These are phyloP conservation scores for Haplographium delicatum DNA, from an alignment of 495 filamentous ascomycete genomes.

Conservation along the genomic window DNA sequence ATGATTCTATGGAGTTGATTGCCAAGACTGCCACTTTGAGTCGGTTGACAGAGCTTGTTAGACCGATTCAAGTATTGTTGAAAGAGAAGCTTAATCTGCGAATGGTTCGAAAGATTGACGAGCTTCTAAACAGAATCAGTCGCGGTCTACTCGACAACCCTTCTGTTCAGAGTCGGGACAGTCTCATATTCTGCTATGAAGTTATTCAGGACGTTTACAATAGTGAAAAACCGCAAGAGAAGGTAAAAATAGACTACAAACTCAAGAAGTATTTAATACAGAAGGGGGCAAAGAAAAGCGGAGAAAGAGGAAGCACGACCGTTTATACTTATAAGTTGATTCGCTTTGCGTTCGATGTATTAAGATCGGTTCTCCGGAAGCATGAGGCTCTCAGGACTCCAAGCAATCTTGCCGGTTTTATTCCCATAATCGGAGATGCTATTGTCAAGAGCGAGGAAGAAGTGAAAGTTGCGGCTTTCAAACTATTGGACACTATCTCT, in stretches of 20 bases:
- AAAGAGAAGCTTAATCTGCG: conserved; percentile 74
- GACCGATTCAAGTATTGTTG: conserved; percentile 70
- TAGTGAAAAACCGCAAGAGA: conserved; percentile 38
- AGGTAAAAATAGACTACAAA: conserved; percentile 48
- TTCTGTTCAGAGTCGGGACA: conserved; percentile 64
- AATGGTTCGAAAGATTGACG: conserved; percentile 83
- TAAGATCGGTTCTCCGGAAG: conserved; percentile 76
- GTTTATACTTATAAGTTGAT: conserved; percentile 79
- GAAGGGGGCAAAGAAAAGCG: conserved; percentile 65
- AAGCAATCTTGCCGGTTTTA: conserved; percentile 72
- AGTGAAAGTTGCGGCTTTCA: conserved; percentile 77
- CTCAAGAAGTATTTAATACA: conserved; percentile 72
- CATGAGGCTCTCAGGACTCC: conserved; percentile 72
- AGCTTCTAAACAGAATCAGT: conserved; percentile 76
- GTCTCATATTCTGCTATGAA: conserved; percentile 90
- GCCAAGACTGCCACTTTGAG: conserved; percentile 70
- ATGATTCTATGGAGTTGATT: conserved; percentile 93
- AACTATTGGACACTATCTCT: conserved; percentile 76
- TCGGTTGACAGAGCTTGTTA: conserved; percentile 67
- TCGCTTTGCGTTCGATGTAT: conserved; percentile 79
- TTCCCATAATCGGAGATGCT: conserved; percentile 84
- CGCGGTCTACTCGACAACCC: conserved; percentile 77
- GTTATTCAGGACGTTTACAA: conserved; percentile 80
- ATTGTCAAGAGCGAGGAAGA: conserved; percentile 80
- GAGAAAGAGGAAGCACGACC: conserved; percentile 57